Percentiles rank a stretch among this genome's conserved stretches.
Conservation (phyloP, 352 stramenopile genomes). For the Pilasporangium apinafurcum region DNA sequence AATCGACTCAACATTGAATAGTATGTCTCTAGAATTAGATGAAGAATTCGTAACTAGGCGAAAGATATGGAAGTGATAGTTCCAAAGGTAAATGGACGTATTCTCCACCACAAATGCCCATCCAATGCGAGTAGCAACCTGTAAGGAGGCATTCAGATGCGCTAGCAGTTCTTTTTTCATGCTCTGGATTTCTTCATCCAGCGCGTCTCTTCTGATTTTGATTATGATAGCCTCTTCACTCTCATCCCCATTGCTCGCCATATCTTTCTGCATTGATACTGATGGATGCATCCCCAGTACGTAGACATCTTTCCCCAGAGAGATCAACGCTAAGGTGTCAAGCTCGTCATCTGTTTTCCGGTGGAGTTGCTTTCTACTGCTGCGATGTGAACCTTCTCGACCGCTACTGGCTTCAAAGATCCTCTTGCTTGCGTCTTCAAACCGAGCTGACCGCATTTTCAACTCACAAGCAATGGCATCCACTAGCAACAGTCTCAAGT, state of each 20-base stretch:
- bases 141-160: constrained; percentile 24
- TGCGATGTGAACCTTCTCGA: too few species aligned
- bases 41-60: constrained; percentile 23
- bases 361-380: too few species aligned
- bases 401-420: too few species aligned
- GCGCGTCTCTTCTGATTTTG: not conserved
- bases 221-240: constrained; percentile 1
- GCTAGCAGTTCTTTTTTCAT: constrained; percentile 47
- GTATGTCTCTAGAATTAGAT: not conserved
- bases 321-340: constrained; percentile 5
- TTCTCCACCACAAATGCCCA: constrained; percentile 77
- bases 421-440: too few species aligned
- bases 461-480: constrained; percentile 38
- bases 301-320: constrained; percentile 17
- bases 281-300: constrained; percentile 27
- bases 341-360: constrained; percentile 10
- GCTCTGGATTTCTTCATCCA: constrained; percentile 13
- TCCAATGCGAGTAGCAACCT: constrained; percentile 29
- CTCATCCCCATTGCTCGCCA: not conserved
- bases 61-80: constrained; percentile 89
- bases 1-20: constrained; percentile 34
- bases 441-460: constrained; percentile 12
- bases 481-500: constrained; percentile 37
- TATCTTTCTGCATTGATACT: not conserved
- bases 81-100: constrained; percentile 85